These are phyloP conservation scores for Tricholoma terreum DNA, from an alignment of 768 basidiomycete genomes.

Conservation along the genomic window DNA sequence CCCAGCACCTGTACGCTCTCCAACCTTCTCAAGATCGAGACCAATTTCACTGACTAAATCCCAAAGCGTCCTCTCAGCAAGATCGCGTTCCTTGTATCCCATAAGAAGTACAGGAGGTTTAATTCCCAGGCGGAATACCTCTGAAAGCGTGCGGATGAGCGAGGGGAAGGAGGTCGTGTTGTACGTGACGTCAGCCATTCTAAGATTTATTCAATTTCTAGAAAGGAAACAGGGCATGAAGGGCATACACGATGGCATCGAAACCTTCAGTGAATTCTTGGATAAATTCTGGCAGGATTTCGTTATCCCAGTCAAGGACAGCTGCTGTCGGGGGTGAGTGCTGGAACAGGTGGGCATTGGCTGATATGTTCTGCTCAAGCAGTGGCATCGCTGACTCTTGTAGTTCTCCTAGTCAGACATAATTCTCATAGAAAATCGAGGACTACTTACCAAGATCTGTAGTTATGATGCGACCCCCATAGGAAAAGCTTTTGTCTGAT, in stretches of 20 bases:
- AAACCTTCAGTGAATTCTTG: slow-evolving; percentile 34
- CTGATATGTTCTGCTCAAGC: slow-evolving; percentile 64
- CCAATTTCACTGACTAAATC: slow-evolving; percentile 48
- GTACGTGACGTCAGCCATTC: slow-evolving; percentile 93
- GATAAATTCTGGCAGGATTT: slow-evolving; percentile 46
- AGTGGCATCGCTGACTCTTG: slow-evolving; percentile 80
- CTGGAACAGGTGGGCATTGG: slow-evolving; percentile 37
- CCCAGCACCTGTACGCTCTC: slow-evolving; percentile 54
- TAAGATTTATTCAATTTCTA: slow-evolving; percentile 25
- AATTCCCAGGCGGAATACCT: slow-evolving; percentile 38
- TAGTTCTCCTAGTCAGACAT: not conserved
- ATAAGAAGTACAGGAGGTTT: slow-evolving; percentile 51
- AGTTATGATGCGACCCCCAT: slow-evolving; percentile 41
- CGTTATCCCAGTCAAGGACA: slow-evolving; percentile 77
- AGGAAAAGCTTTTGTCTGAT: slow-evolving; percentile 24
- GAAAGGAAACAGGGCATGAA: not conserved
- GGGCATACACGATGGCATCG: slow-evolving; percentile 66
- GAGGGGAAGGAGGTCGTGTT: slow-evolving; percentile 84
- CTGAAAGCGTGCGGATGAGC: slow-evolving; percentile 63
- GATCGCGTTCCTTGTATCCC: slow-evolving; percentile 86
- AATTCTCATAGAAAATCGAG: not conserved
- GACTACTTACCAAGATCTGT: slow-evolving; percentile 71
- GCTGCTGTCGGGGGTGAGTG: slow-evolving; percentile 29
- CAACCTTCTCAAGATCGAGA: slow-evolving; percentile 55
- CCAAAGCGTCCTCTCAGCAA: slow-evolving; percentile 76